phyloP scores from a whole-genome alignment of 768 basidiomycete genomes.

The Pisolithus marmoratus region DNA sequence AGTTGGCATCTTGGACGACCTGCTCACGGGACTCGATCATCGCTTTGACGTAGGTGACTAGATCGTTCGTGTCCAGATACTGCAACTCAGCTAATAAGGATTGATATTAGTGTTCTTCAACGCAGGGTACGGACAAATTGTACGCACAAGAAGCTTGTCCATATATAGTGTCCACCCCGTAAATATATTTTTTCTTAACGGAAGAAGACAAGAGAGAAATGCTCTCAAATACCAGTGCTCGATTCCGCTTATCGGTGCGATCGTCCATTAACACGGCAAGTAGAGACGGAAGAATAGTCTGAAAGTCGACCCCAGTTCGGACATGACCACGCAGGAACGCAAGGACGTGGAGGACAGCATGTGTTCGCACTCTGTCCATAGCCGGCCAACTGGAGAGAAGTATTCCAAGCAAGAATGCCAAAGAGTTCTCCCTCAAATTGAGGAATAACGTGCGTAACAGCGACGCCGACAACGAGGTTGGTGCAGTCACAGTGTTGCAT shows the following conservation, averaged over 20 bases:
- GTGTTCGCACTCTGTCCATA: constrained; percentile 34
- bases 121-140: neutral
- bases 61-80: constrained; percentile 63
- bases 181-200: constrained; percentile 46
- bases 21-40: constrained; percentile 50
- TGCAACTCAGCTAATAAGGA: constrained; percentile 45
- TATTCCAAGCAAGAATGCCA: constrained; percentile 79
- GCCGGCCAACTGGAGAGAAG: constrained; percentile 39
- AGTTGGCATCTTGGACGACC: constrained; percentile 51
- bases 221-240: constrained; percentile 45
- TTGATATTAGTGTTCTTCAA: constrained; percentile 5
- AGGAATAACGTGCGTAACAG: constrained; percentile 64
- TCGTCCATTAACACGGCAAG: constrained; percentile 46
- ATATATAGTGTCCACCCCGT: constrained; percentile 71
- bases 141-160: constrained; percentile 52
- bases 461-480: constrained; percentile 40
- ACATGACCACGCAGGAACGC: constrained; percentile 78
- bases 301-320: constrained; percentile 64
- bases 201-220: constrained; percentile 41
- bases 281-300: constrained; percentile 68
- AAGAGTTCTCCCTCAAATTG: constrained; percentile 59
- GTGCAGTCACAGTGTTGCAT: constrained; percentile 46
- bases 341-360: constrained; percentile 67
- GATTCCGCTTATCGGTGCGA: constrained; percentile 23
- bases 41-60: constrained; percentile 50